Evolutionary conservation across 2,329 filamentous ascomycete species (phyloP), one percentile per base, ranked within the genome.

Genomic region (Leptographium flavum): DNA sequence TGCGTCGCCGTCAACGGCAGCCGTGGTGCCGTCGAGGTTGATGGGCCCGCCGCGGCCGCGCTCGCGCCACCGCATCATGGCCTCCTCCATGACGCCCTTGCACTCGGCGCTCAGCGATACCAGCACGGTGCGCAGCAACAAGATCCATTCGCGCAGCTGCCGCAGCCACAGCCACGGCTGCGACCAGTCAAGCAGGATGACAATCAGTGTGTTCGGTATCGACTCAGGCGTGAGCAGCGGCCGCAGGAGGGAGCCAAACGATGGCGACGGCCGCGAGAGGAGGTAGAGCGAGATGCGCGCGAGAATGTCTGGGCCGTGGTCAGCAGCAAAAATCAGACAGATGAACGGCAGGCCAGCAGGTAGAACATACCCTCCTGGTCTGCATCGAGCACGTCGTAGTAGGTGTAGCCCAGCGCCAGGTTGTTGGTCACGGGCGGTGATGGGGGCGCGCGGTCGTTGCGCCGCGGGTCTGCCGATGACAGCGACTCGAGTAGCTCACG

Each of bases 171-270:
- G 70, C 79, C 92, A 94, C 14, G 92, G 92, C 58, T 92, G 79
- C 47, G 84, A 82, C 92, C 92, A 98, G 66, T 95, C 88, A 37
- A 98, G 72, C n/a, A 98, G 69, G 55, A 98, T 79, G 50, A 94
- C 84, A 51, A 96, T 75, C 49, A 94, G 73, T 39, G 85, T 94
- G 60, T 94, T 83, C 27, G 85, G 81, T 58, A 94, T 83, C 7
- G 86, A 81, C 61, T 85, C 76, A 37, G 85, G 80, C 17, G 83
- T 94, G 49, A 95, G 73, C 43, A 94, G 81, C 22, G 88, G 87
- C 53, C 80, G 80, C 49, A 95, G 71, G 45, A 95, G 79, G 28
- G 83, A 81, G 35, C 83, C 79, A 60, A 94, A 94, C 17, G 86
- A 77, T 40, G 80, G 76, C 27, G 85, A 88, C 3, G 88, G 85